Percentiles rank a stretch among this genome's conserved stretches.
phyloP scores from a whole-genome alignment of 1,284 basidiomycete genomes.

The Boletus mariae region DNA sequence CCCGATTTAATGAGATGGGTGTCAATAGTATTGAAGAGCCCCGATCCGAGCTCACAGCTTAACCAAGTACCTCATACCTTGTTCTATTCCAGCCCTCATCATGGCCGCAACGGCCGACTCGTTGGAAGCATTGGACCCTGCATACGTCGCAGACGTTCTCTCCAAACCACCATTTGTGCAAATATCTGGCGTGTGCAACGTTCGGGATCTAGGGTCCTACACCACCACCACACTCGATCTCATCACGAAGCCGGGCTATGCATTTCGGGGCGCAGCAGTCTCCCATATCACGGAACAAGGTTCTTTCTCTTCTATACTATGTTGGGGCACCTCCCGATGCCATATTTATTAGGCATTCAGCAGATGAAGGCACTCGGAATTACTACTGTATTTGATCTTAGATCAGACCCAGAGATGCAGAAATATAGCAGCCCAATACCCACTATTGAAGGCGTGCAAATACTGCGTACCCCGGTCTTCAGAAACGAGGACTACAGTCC shows the following conservation, averaged over 20 bases:
- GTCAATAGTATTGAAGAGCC: not conserved
- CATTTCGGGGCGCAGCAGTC: constrained; percentile 67
- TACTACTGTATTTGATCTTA: constrained; percentile 64
- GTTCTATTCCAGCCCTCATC: not conserved
- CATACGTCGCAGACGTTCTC: constrained; percentile 56
- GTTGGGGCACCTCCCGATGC: constrained; percentile 2
- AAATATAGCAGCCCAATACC: constrained; percentile 68
- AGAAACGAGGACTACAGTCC: constrained; percentile 73
- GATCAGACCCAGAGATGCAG: constrained; percentile 72
- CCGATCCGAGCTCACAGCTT: not conserved
- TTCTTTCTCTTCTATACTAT: constrained; percentile 33
- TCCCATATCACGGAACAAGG: constrained; percentile 66
- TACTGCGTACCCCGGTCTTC: constrained; percentile 64
- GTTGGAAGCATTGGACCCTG: constrained; percentile 61
- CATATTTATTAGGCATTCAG: constrained; percentile 44
- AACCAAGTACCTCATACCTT: not conserved
- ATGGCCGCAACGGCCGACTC: constrained; percentile 32
- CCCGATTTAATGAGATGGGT: not conserved
- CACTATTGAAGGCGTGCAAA: constrained; percentile 54
- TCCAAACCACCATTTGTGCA: constrained; percentile 64
- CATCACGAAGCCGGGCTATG: constrained; percentile 51
- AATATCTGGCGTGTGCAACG: constrained; percentile 67
- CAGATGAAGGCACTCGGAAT: constrained; percentile 60
- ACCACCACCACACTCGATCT: constrained; percentile 44
- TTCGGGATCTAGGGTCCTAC: constrained; percentile 66